phyloP scores from a whole-genome alignment of 768 basidiomycete species.

The Termitomyces sp. region DNA sequence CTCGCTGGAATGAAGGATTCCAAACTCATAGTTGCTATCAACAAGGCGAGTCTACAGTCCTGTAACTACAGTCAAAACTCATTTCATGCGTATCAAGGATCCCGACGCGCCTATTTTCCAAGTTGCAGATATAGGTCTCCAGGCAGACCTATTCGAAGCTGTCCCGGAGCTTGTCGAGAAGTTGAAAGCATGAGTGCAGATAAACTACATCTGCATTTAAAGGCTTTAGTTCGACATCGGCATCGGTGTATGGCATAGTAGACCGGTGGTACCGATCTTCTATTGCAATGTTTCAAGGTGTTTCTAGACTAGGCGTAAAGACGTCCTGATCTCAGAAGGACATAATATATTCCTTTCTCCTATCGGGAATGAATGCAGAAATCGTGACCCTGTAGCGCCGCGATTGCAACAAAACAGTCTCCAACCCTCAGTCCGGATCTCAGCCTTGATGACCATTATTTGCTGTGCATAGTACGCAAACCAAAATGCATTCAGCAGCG shows the following conservation, averaged over 20 bases:
- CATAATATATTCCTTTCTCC: no score
- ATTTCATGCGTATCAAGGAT: constrained; percentile 46
- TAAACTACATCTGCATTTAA: no score
- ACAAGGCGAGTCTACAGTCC: constrained; percentile 60
- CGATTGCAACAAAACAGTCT: background rate
- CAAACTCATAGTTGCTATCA: constrained; percentile 95
- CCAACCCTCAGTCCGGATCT: background rate
- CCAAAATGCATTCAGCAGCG: background rate
- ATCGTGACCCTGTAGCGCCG: background rate
- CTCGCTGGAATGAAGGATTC: constrained; percentile 99
- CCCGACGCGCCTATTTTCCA: constrained; percentile 99
- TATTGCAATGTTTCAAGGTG: background rate
- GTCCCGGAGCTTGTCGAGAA: constrained; percentile 91
- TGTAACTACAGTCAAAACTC: constrained; percentile 1
- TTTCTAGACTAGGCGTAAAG: background rate
- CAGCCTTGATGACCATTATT: background rate
- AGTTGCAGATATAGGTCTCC: constrained; percentile 92
- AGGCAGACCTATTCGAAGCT: constrained; percentile 87
- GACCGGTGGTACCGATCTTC: background rate
- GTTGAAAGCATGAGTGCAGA: constrained; percentile 43
- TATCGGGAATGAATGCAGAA: no score
- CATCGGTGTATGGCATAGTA: no score
- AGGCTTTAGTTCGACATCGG: no score
- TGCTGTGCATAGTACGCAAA: background rate
- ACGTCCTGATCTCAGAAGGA: no score